Base-by-base conservation (phyloP, 164 flowering plant species). In the Aristolochia fimbriata region DNA sequence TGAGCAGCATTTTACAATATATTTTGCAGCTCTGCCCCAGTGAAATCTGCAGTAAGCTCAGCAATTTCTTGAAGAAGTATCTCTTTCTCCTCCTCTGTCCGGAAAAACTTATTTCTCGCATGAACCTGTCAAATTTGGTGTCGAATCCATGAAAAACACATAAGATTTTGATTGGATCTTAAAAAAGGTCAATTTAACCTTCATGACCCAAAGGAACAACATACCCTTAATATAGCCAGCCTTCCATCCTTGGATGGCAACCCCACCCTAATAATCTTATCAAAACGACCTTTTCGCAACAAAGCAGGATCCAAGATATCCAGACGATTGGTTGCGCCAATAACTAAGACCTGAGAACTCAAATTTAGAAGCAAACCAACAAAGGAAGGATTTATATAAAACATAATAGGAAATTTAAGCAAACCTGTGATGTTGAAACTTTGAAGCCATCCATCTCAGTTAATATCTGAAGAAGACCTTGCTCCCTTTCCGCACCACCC, bases 401-500 rank as follows among this genome's bases (percentile, higher is more conserved):
- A 22, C 1, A 27, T 43, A 30, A 31, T 25, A 47, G 20, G 59
- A 47, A 37, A 15, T 52, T 33, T 15, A 58, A 50, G 52, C 70
- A 63, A 52, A 88, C 98, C 83, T 93, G 94, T 64, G 91, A 71
- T 54, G 97, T 84, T 70, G 86, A 81, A 66, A 78, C 94, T 76
- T 83, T 90, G 68, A 93, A 93, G 50, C 98, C 98, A 82, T 93
- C 98, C 97, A 93, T 75, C 76, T 93, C 98, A 16, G 97, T 93
- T 57, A 93, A 71, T 63, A 93, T 90, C 76, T 93, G 98, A 75
- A 93, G 96, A 59, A 93, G 72, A 21, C 98, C 97, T 74, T 87
- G 97, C 67, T 93, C 98, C 69, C 98, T 83, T 74, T 93, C 98
- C 47, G 98, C 97, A 62, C 98, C 98, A 68, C 98, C 98, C 98